phyloP scores from a whole-genome alignment of 805 yeast genomes.

The Wickerhamomyces mucosus region DNA sequence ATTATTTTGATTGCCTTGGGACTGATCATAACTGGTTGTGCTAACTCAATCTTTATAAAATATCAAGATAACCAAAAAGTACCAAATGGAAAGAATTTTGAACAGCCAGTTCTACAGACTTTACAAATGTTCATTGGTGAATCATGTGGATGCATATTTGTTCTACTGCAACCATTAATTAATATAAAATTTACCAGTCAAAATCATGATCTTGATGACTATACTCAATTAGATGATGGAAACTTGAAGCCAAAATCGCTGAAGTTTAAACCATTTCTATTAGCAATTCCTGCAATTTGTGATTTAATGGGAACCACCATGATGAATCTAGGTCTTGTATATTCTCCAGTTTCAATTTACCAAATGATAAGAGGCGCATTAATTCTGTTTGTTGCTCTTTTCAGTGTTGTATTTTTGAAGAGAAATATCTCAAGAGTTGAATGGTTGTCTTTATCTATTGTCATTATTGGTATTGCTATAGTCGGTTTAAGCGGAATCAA shows the following conservation, averaged over 20 bases:
- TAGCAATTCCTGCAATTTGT: conserved; percentile 59
- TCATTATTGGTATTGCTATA: conserved; percentile 56
- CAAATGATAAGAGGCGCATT: conserved; percentile 82
- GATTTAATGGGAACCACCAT: conserved; percentile 68
- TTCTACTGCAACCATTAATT: conserved; percentile 16
- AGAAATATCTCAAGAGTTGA: conserved; percentile 48
- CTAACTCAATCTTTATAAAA: conserved; percentile 67
- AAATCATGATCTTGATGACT: conserved; percentile 1
- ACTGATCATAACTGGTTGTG: conserved; percentile 57
- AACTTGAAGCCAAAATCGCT: conserved; percentile 16
- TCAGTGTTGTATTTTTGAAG: conserved; percentile 54
- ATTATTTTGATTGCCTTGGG: conserved; percentile 26
- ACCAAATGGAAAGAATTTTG: conserved; percentile 39
- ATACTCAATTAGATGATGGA: conserved; percentile 1
- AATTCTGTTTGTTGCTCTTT: conserved; percentile 65
- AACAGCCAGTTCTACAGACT: conserved; percentile 74
- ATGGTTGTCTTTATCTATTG: conserved; percentile 60
- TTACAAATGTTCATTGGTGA: conserved; percentile 79
- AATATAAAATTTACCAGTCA: conserved; percentile 2
- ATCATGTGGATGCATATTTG: conserved; percentile 36
- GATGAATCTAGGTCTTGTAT: conserved; percentile 64
- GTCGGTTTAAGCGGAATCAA: conserved; percentile 59
- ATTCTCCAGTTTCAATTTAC: conserved; percentile 70
- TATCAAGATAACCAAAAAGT: conserved; percentile 72
- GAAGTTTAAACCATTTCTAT: conserved; percentile 22